Conservation (phyloP, 108 stramenopile genomes). For the Cyclotella choctawhatcheeana region DNA sequence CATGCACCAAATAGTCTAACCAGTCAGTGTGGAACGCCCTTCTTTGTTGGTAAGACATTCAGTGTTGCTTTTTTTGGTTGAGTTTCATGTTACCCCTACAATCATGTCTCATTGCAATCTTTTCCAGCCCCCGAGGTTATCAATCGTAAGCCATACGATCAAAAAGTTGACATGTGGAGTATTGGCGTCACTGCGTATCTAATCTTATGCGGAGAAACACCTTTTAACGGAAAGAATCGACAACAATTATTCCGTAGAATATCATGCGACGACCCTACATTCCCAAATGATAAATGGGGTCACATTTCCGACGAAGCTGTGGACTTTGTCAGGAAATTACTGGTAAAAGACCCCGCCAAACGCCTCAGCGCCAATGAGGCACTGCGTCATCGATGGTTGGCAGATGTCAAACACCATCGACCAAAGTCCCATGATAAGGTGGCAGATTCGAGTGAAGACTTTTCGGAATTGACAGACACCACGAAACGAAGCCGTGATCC, state of each 20-base stretch:
- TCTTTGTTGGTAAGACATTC: constrained; percentile 76
- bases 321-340: constrained; percentile 68
- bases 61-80: not conserved
- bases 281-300: constrained; percentile 81
- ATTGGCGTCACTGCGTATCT: constrained; percentile 89
- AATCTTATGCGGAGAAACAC: constrained; percentile 82
- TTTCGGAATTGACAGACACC: constrained; percentile 11
- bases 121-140: constrained; percentile 86
- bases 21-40: constrained; percentile 95
- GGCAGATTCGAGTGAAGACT: constrained; percentile 9
- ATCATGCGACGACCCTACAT: constrained; percentile 62
- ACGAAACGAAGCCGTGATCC: constrained; percentile 6
- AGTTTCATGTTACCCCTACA: not conserved
- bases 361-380: constrained; percentile 71
- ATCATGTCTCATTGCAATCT: not conserved
- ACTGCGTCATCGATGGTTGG: constrained; percentile 73
- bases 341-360: constrained; percentile 61
- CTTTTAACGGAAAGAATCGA: constrained; percentile 86
- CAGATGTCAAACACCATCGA: not conserved
- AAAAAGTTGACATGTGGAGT: constrained; percentile 89
- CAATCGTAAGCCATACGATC: constrained; percentile 75
- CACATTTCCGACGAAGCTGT: constrained; percentile 72
- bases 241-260: constrained; percentile 62
- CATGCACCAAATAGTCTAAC: constrained; percentile 78
- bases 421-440: constrained; percentile 6